Evolutionary conservation across 371 early-diverging fungal genomes (phyloP).

Genomic region (Mortierella sp.): DNA sequence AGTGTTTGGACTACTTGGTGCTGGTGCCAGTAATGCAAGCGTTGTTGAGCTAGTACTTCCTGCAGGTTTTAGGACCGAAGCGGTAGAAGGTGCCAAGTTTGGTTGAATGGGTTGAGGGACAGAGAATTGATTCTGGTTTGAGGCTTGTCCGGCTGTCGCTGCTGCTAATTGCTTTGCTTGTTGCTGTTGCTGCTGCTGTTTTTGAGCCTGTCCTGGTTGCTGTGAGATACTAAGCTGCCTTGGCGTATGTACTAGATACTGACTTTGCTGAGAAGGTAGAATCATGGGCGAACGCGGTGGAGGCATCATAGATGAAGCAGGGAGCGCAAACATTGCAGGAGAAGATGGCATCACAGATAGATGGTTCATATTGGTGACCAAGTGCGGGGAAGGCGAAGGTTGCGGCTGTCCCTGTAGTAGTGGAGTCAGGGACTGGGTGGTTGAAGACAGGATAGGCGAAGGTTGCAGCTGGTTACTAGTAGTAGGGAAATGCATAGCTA

Average conservation of each 20-base stretch:
- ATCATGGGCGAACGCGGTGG: constrained; percentile 40
- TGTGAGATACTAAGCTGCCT: constrained; percentile 36
- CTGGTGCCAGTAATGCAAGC: background rate
- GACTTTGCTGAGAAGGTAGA: constrained; percentile 36
- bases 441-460: constrained; percentile 37
- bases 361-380: constrained; percentile 42
- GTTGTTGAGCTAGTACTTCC: background rate
- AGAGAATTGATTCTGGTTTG: constrained; percentile 19
- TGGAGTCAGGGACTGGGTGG: constrained; percentile 2
- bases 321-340: constrained; percentile 31
- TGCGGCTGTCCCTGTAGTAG: constrained; percentile 12
- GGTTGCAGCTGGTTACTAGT: constrained; percentile 19
- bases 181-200: constrained; percentile 19
- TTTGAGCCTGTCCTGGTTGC: constrained; percentile 23
- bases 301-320: constrained; percentile 52
- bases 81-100: constrained; percentile 13
- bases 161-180: constrained; percentile 10
- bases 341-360: constrained; percentile 45
- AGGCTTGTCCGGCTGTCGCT: background rate
- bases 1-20: background rate
- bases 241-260: constrained; percentile 18
- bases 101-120: constrained; percentile 20
- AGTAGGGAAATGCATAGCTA: constrained; percentile 18
- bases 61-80: constrained; percentile 1
- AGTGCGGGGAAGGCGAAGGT: constrained; percentile 36